Conservation (phyloP, 2,329 filamentous ascomycete species). For the Pseudocercospora pini-densiflorae region DNA sequence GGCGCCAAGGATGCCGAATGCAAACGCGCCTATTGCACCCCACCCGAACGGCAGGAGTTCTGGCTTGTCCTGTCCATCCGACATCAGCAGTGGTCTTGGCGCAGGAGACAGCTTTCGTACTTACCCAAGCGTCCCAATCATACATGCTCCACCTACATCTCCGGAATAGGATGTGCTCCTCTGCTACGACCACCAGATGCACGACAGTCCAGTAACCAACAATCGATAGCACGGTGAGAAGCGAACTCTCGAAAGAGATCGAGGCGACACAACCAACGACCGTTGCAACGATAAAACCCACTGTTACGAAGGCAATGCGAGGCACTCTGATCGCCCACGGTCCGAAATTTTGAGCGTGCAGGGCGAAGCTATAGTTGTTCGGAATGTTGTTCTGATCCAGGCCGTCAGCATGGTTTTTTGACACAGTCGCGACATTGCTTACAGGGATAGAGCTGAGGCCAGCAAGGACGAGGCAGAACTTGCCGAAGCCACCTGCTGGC, state of each 20-base stretch:
- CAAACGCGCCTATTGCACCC: constrained; percentile 16
- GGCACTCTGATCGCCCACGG: constrained; percentile 21
- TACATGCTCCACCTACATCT: constrained; percentile 15
- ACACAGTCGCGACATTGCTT: not conserved
- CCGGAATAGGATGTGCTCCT: constrained; percentile 24
- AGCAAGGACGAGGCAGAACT: constrained; percentile 22
- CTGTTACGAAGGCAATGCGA: constrained; percentile 18
- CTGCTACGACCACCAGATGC: constrained; percentile 18
- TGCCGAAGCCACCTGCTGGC: constrained; percentile 22
- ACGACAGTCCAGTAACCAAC: constrained; percentile 24
- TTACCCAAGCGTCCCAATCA: constrained; percentile 16
- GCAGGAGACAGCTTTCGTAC: not conserved
- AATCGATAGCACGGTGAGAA: constrained; percentile 17
- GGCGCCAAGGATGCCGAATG: constrained; percentile 22
- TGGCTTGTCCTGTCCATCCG: not conserved
- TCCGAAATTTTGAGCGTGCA: constrained; percentile 22
- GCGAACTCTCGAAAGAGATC: constrained; percentile 18
- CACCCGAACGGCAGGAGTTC: constrained; percentile 20
- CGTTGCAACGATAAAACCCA: constrained; percentile 18
- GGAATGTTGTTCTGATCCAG: constrained; percentile 21
- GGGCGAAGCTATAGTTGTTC: constrained; percentile 25
- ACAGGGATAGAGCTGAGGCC: constrained; percentile 15
- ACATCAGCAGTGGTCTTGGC: not conserved
- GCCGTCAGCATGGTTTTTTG: not conserved
- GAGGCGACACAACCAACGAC: constrained; percentile 22